Evolutionary conservation across 2,329 filamentous ascomycete species (phyloP).

Genomic region (Scedosporium minutisporum): DNA sequence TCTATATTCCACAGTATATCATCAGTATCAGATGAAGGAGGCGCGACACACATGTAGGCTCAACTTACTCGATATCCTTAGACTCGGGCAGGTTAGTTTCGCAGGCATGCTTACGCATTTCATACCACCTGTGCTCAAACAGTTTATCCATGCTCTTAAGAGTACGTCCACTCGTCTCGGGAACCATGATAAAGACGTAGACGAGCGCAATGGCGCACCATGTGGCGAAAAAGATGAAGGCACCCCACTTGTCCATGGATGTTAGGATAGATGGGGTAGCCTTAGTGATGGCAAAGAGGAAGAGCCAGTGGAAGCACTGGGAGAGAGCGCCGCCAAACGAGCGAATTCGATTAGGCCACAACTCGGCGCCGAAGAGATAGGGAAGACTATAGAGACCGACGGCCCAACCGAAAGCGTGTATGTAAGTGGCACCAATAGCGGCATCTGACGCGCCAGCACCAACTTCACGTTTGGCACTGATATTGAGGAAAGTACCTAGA

Average conservation of each 20-base stretch:
- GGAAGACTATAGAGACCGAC: slow-evolving; percentile 26
- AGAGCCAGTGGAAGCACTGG: slow-evolving; percentile 32
- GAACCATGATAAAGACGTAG: slow-evolving; percentile 29
- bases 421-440: slow-evolving; percentile 33
- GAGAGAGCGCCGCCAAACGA: slow-evolving; percentile 31
- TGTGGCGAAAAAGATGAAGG: slow-evolving; percentile 30
- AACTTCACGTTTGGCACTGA: too few species aligned
- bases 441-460: slow-evolving; percentile 18
- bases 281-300: slow-evolving; percentile 27
- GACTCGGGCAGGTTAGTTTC: too few species aligned
- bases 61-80: too few species aligned
- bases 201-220: slow-evolving; percentile 26
- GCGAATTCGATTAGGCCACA: slow-evolving; percentile 34
- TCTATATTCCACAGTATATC: too few species aligned
- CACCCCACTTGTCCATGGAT: slow-evolving; percentile 28
- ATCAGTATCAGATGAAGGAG: too few species aligned
- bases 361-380: slow-evolving; percentile 33
- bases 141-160: too few species aligned
- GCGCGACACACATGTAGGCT: too few species aligned
- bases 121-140: too few species aligned
- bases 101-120: too few species aligned
- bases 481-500: too few species aligned
- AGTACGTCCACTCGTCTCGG: slow-evolving; percentile 16
- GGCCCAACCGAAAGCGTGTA: slow-evolving; percentile 35
- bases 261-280: slow-evolving; percentile 24